These are phyloP conservation scores for Aspergillus sp. DNA, from an alignment of 2,329 filamentous ascomycete genomes.

Conservation along the genomic window DNA sequence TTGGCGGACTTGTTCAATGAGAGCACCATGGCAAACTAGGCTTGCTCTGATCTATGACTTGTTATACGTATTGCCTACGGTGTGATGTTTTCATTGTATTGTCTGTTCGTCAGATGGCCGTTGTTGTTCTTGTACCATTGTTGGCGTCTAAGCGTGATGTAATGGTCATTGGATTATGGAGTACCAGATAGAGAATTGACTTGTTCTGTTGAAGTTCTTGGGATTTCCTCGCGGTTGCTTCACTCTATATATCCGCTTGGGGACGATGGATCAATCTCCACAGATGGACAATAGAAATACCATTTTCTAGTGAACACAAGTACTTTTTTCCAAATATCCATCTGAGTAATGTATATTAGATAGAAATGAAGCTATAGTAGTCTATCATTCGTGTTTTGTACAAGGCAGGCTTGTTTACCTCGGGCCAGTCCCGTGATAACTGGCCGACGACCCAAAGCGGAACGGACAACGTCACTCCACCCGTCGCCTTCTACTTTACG, in stretches of 20 bases:
- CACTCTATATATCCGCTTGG: too few species aligned
- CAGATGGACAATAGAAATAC: too few species aligned
- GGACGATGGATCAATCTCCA: too few species aligned
- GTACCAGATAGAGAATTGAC: too few species aligned
- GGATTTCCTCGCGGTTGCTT: too few species aligned
- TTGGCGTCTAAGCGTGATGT: neutral
- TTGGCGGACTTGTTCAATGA: slow-evolving; percentile 79
- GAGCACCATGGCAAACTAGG: slow-evolving; percentile 51
- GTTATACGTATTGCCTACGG: neutral
- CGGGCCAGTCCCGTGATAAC: neutral
- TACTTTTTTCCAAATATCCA: too few species aligned
- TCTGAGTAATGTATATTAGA: too few species aligned
- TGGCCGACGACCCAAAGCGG: slow-evolving; percentile 2
- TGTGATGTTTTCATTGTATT: neutral
- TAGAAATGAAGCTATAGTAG: too few species aligned
- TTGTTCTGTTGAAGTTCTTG: too few species aligned
- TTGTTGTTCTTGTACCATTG: neutral
- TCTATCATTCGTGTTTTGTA: too few species aligned
- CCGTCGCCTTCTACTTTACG: neutral
- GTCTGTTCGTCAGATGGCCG: neutral
- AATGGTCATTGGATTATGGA: neutral
- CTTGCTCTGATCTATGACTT: neutral
- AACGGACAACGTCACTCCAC: slow-evolving; percentile 5
- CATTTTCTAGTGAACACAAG: too few species aligned
- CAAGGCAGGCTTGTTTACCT: neutral